phyloP scores from a whole-genome alignment of 306 rosid genomes.

The Luffa acutangula region DNA sequence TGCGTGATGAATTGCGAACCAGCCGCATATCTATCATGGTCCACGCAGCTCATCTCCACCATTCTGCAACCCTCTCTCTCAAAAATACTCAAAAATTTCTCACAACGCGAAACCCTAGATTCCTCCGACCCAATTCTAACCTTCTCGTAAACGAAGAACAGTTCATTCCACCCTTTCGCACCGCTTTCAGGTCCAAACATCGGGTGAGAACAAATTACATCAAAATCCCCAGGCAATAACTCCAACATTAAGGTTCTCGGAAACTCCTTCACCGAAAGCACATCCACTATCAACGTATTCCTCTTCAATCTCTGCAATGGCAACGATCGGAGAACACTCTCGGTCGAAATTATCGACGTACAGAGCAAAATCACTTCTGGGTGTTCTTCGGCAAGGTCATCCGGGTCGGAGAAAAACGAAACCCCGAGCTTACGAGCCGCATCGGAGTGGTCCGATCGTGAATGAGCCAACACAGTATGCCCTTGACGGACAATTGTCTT shows the following conservation, averaged over 20 bases:
- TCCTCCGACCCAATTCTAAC: conserved; percentile 52
- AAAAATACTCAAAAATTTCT: conserved; percentile 44
- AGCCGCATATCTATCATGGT: conserved; percentile 57
- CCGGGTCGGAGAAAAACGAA: conserved; percentile 35
- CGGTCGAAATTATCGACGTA: conserved; percentile 54
- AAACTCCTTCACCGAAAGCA: conserved; percentile 75
- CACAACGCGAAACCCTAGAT: conserved; percentile 29
- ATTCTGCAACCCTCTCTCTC: conserved; percentile 61
- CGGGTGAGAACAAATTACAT: conserved; percentile 60
- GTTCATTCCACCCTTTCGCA: conserved; percentile 36
- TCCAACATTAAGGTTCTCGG: conserved; percentile 38
- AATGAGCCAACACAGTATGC: conserved; percentile 59
- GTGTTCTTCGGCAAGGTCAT: conserved; percentile 79
- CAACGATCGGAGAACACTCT: conserved; percentile 41
- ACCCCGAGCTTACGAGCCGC: conserved; percentile 40
- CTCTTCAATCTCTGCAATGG: conserved; percentile 60
- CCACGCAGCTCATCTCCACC: conserved; percentile 69
- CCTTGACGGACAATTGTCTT: conserved; percentile 50
- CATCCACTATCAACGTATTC: conserved; percentile 60
- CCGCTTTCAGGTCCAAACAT: conserved; percentile 88
- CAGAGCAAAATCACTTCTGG: conserved; percentile 68
- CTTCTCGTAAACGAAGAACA: conserved; percentile 42
- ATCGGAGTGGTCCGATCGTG: conserved; percentile 48
- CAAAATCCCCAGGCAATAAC: conserved; percentile 40
- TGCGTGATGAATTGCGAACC: conserved; percentile 73